Percentiles rank a stretch among this genome's conserved stretches.
phyloP scores from a whole-genome alignment of 75 land plant genomes.

The Gnetum montanum region DNA sequence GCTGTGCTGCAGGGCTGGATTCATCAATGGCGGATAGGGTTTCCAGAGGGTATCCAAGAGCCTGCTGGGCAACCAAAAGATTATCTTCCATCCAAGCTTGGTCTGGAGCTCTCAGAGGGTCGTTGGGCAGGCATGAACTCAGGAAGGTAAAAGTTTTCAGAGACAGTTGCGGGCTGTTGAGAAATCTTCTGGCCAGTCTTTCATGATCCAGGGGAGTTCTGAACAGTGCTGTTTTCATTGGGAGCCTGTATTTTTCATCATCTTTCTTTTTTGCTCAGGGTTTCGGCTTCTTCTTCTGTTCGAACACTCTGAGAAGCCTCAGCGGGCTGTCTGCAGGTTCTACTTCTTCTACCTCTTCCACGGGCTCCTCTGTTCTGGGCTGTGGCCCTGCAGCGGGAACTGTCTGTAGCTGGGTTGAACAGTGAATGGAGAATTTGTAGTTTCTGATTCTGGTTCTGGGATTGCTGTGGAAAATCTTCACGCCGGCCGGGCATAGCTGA shows the following conservation, averaged over 20 bases:
- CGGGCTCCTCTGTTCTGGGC: no score
- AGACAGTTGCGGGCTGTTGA: constrained; percentile 72
- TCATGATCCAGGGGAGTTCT: constrained; percentile 71
- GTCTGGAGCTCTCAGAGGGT: constrained; percentile 51
- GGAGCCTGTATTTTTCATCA: constrained; percentile 31
- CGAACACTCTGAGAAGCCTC: constrained; percentile 44
- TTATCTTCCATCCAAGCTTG: constrained; percentile 80
- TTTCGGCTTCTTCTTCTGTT: constrained; percentile 24
- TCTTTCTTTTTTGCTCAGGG: constrained; percentile 4
- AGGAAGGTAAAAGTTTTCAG: constrained; percentile 63
- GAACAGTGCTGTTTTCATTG: constrained; percentile 46
- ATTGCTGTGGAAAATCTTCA: no score
- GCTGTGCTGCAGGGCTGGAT: constrained; percentile 66
- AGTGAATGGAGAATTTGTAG: no score
- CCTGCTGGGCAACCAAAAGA: constrained; percentile 79
- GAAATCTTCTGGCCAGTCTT: constrained; percentile 54
- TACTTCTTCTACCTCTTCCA: no score
- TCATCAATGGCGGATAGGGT: constrained; percentile 34
- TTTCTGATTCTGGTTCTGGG: no score
- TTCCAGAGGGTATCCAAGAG: constrained; percentile 71
- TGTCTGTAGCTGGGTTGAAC: no score
- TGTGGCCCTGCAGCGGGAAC: no score
- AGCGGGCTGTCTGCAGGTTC: no score
- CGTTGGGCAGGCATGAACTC: constrained; percentile 74
- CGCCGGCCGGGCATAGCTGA: no score